Evolutionary conservation across 805 yeast species (phyloP), one percentile per base, ranked within the genome.

Genomic region (Candida cerambycidarum): DNA sequence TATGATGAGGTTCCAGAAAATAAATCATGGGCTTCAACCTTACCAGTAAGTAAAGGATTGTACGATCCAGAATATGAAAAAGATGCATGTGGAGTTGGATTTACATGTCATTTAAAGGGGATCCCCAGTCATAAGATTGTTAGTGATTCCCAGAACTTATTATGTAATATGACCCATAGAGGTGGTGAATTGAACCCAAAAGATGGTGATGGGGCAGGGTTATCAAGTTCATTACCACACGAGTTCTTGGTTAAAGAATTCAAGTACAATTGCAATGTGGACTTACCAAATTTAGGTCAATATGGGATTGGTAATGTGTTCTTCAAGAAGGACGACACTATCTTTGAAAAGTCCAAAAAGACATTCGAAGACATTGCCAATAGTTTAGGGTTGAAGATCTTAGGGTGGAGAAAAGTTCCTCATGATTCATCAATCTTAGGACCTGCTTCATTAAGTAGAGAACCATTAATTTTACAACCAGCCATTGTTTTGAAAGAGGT

Each of bases 141-240:
- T 46, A 82, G 95, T 32, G 98, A 93, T 69, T 96, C 96, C 32
- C 75, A 81, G 53, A 80, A 79, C 60, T 71, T 92, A 57, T 80
- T 92, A 42, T 90, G 98, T 72, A 92, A 93, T 70, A 93, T 92
- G 99, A 87, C 97, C 48, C 99, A 92, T 67, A 82, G 99, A 71
- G 99, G 99, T 61, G 98, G 98, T 31, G 97, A 90, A 47, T 95
- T 96, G 46, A 96, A 90, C 59, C 95, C 97, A 16, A 81, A 89
- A 57, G 97, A 92, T 63, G 99, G 99, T 67, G 99, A 92, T 62
- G 99, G 99, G 67, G 99, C 99, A 19, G 99, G 99, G 65, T 89
- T 92, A 48, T 80, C 92, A 79, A 80, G 93, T 39, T 85, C 96
- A 23, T 81, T 92, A 49, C 97, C 97, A 27, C 97, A 90, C 69